phyloP scores from a whole-genome alignment of 2,329 filamentous ascomycete species.

The Microdochium nivale region DNA sequence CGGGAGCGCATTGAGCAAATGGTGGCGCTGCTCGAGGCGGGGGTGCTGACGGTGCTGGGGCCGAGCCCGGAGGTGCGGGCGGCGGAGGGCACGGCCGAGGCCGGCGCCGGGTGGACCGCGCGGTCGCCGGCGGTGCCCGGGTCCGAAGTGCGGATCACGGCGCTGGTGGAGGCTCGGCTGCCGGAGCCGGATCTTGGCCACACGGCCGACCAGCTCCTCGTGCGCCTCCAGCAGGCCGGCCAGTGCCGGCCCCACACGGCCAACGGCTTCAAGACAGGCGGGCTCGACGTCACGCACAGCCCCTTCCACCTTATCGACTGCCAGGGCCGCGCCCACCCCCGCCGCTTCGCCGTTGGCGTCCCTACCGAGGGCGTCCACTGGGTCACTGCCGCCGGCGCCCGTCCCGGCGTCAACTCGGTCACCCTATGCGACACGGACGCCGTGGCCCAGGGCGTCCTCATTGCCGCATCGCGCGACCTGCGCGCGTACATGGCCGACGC shows the following conservation, averaged over 20 bases:
- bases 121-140: slow-evolving; percentile 3
- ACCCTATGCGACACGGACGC: slow-evolving; percentile 7
- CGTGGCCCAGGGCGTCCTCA: slow-evolving; percentile 4
- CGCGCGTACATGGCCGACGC: background rate
- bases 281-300: slow-evolving; percentile 4
- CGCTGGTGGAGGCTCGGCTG: slow-evolving; percentile 9
- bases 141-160: slow-evolving; percentile 5
- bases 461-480: background rate
- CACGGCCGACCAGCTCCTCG: slow-evolving; percentile 7
- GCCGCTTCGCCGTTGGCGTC: slow-evolving; percentile 8
- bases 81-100: slow-evolving; percentile 1
- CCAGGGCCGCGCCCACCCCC: slow-evolving; percentile 4
- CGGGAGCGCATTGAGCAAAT: slow-evolving; percentile 9
- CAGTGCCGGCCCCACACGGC: slow-evolving; percentile 7
- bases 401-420: slow-evolving; percentile 10
- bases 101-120: slow-evolving; percentile 6
- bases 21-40: slow-evolving; percentile 9
- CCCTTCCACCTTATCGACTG: slow-evolving; percentile 4
- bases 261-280: slow-evolving; percentile 5
- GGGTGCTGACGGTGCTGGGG: slow-evolving; percentile 5
- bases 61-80: slow-evolving; percentile 3
- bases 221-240: slow-evolving; percentile 4
- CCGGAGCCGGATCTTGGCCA: slow-evolving; percentile 6
- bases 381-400: slow-evolving; percentile 7
- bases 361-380: slow-evolving; percentile 11